Percentiles rank a stretch among this genome's conserved stretches.
Evolutionary conservation across 2,329 filamentous ascomycete species (phyloP).

Genomic region (Alternaria infectoria): DNA sequence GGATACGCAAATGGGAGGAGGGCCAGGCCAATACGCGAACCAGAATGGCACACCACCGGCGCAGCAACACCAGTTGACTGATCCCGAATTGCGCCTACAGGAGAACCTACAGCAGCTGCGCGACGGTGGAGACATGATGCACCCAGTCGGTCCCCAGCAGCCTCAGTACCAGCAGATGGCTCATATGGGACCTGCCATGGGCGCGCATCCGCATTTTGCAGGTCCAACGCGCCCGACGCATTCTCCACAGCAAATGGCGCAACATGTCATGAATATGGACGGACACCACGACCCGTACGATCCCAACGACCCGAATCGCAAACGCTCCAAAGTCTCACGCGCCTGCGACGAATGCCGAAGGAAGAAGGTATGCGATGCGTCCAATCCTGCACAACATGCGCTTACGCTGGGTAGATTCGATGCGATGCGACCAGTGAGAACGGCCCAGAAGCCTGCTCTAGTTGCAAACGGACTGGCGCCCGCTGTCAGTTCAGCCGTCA

Average conservation of each 20-base stretch:
- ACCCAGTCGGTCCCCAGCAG: constrained; percentile 32
- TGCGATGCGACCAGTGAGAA: constrained; percentile 51
- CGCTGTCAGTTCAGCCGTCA: constrained; percentile 51
- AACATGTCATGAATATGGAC: constrained; percentile 47
- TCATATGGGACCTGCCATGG: constrained; percentile 35
- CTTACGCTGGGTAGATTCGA: constrained; percentile 42
- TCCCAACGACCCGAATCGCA: constrained; percentile 45
- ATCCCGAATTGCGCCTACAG: constrained; percentile 43
- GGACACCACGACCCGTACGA: constrained; percentile 43
- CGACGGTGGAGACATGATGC: constrained; percentile 41
- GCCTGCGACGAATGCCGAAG: constrained; percentile 51
- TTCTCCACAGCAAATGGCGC: constrained; percentile 50
- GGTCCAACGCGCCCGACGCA: constrained; percentile 43
- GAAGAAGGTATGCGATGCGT: constrained; percentile 45
- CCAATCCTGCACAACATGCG: neutral
- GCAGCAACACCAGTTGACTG: constrained; percentile 40
- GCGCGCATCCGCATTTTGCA: constrained; percentile 45
- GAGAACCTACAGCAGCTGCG: constrained; percentile 46
- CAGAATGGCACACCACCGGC: constrained; percentile 45
- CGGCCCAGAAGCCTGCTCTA: constrained; percentile 49
- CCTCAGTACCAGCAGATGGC: constrained; percentile 37
- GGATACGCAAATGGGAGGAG: constrained; percentile 42
- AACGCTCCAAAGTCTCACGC: constrained; percentile 51
- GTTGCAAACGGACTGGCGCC: constrained; percentile 49
- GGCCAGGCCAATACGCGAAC: constrained; percentile 42